Evolutionary conservation across 2,329 filamentous ascomycete genomes (phyloP).

Genomic region (Parastagonospora avenae): DNA sequence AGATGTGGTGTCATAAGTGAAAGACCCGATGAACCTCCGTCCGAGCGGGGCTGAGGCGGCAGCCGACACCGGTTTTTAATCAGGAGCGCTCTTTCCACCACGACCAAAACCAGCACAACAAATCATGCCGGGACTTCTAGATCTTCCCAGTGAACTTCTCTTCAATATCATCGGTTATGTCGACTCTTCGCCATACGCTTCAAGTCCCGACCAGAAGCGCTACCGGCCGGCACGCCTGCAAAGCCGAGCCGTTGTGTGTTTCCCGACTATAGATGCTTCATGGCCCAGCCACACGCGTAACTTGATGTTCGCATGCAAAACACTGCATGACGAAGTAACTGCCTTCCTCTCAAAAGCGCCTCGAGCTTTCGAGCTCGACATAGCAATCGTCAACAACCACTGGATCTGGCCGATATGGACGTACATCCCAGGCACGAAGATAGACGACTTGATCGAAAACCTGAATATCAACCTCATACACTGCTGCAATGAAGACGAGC

Average conservation of each 20-base stretch:
- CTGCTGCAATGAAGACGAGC: conserved; percentile 12
- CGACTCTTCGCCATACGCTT: not conserved
- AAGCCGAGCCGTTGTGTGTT: conserved; percentile 5
- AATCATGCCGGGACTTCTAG: conserved; percentile 9
- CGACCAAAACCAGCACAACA: not conserved
- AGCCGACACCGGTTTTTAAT: no score
- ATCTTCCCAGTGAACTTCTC: conserved; percentile 17
- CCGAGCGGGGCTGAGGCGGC: no score
- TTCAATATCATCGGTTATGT: conserved; percentile 11
- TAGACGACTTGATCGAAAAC: not conserved
- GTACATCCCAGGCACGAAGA: conserved; percentile 6
- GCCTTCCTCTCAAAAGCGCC: conserved; percentile 5
- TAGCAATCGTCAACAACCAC: conserved; percentile 16
- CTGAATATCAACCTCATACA: conserved; percentile 13
- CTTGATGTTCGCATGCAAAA: conserved; percentile 7
- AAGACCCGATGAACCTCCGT: no score
- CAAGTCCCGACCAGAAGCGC: conserved; percentile 1
- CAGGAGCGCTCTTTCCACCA: not conserved
- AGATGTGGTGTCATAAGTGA: no score
- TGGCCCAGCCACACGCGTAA: not conserved
- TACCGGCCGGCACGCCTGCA: conserved; percentile 2
- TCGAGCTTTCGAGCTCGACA: conserved; percentile 10
- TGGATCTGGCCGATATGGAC: conserved; percentile 23
- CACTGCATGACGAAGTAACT: conserved; percentile 9
- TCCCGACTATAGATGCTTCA: not conserved